Conservation (phyloP, 148 eudicot genomes). For the Polygonum aviculare region DNA sequence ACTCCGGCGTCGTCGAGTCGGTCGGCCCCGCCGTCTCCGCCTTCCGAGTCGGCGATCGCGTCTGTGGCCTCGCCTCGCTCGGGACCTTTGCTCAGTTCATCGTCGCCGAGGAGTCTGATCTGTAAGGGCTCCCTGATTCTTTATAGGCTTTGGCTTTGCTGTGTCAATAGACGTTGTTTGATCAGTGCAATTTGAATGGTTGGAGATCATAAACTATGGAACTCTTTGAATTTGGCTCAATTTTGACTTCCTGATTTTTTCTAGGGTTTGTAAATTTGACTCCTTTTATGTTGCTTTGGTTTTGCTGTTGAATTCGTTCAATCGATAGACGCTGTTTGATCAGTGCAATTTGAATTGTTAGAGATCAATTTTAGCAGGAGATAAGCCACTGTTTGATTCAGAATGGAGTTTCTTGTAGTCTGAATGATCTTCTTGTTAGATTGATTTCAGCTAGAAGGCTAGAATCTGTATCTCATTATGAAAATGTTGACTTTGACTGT, state of each 20-base stretch:
- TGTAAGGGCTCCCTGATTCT: constrained; percentile 34
- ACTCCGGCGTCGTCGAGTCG: constrained; percentile 59
- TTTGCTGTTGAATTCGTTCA: too few relatives aligned
- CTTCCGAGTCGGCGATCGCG: constrained; percentile 67
- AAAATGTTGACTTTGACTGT: not conserved
- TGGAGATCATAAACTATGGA: not conserved
- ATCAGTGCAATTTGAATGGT: not conserved
- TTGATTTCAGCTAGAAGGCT: not conserved
- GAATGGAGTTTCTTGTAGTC: too few relatives aligned
- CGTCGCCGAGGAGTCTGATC: constrained; percentile 57
- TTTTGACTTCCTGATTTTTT: too few relatives aligned
- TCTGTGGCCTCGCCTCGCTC: constrained; percentile 43
- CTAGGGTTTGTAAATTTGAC: too few relatives aligned
- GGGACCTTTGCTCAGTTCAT: constrained; percentile 79
- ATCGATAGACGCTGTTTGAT: too few relatives aligned
- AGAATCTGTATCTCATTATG: not conserved
- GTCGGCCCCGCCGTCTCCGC: constrained; percentile 41
- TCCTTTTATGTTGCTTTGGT: too few relatives aligned
- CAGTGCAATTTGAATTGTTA: too few relatives aligned
- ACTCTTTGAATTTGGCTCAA: not conserved
- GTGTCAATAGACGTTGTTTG: not conserved
- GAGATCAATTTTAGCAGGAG: too few relatives aligned
- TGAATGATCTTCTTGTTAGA: too few relatives aligned
- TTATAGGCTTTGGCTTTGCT: not conserved
- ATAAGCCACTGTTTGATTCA: not conserved